phyloP scores from a whole-genome alignment of 2,329 filamentous ascomycete genomes.

The Sarocladium oryzae region DNA sequence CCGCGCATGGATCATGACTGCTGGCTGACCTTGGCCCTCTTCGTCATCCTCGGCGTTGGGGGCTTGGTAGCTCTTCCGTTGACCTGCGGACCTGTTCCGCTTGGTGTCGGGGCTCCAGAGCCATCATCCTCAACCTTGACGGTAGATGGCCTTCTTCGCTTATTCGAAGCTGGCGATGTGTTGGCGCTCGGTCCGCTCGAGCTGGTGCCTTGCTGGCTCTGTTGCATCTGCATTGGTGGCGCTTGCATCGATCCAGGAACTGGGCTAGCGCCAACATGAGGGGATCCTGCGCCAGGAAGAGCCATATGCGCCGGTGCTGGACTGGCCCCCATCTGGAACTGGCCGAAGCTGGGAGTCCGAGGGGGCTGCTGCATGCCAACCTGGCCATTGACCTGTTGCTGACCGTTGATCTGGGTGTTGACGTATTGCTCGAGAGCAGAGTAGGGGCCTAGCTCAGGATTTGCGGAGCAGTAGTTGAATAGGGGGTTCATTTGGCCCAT shows the following conservation, averaged over 20 bases:
- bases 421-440: constrained; percentile 56
- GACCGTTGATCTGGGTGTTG: constrained; percentile 34
- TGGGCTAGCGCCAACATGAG: constrained; percentile 53
- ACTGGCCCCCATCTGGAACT: constrained; percentile 54
- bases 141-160: constrained; percentile 49
- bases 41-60: constrained; percentile 46
- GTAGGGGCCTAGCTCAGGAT: constrained; percentile 50
- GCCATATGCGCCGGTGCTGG: constrained; percentile 54
- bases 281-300: constrained; percentile 48
- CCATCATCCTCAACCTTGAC: constrained; percentile 53
- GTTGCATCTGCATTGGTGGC: constrained; percentile 59
- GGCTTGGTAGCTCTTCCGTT: constrained; percentile 52
- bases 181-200: constrained; percentile 62
- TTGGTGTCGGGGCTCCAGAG: constrained; percentile 42
- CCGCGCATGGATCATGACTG: constrained; percentile 5
- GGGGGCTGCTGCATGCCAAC: constrained; percentile 41
- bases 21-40: constrained; percentile 4
- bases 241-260: constrained; percentile 57
- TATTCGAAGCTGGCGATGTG: constrained; percentile 56
- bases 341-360: constrained; percentile 47
- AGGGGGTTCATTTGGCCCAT: constrained; percentile 61
- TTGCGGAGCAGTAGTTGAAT: constrained; percentile 50
- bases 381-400: constrained; percentile 41
- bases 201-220: constrained; percentile 61
- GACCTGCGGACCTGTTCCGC: constrained; percentile 33